phyloP scores from a whole-genome alignment of 2,329 filamentous ascomycete species.

The Ploettnerulaceae sp. region DNA sequence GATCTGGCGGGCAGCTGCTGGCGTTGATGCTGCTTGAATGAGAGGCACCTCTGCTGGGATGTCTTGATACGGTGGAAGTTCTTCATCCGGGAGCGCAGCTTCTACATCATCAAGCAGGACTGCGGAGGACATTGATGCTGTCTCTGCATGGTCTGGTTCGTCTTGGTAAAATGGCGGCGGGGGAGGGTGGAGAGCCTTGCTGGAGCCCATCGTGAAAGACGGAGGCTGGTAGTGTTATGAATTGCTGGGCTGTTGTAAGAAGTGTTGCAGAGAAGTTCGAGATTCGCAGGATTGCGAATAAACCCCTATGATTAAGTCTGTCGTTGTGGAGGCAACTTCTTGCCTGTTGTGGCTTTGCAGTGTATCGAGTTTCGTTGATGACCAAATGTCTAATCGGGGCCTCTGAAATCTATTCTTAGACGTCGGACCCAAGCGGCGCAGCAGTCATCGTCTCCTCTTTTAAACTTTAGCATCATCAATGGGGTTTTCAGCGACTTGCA shows the following conservation, averaged over 20 bases:
- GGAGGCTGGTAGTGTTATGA: not conserved
- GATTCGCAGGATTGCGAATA: not conserved
- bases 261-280: not conserved
- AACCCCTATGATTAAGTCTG: not conserved
- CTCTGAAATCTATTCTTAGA: conserved; percentile 5
- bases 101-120: conserved; percentile 20
- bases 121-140: conserved; percentile 19
- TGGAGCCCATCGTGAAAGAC: conserved; percentile 6
- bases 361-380: not conserved
- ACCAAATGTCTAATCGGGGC: conserved; percentile 1
- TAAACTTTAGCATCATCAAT: too few relatives aligned
- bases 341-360: not conserved
- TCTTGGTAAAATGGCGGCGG: conserved; percentile 12
- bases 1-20: not conserved
- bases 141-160: conserved; percentile 18
- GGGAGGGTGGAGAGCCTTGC: conserved; percentile 3
- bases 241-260: not conserved
- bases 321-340: conserved; percentile 3
- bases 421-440: not conserved
- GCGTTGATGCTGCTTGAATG: not conserved
- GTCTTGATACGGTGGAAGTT: conserved; percentile 22
- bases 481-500: not conserved
- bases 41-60: conserved; percentile 6
- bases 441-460: too few relatives aligned
- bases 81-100: conserved; percentile 14